phyloP scores from a whole-genome alignment of 345 rosid species.

The Angophora floribunda region DNA sequence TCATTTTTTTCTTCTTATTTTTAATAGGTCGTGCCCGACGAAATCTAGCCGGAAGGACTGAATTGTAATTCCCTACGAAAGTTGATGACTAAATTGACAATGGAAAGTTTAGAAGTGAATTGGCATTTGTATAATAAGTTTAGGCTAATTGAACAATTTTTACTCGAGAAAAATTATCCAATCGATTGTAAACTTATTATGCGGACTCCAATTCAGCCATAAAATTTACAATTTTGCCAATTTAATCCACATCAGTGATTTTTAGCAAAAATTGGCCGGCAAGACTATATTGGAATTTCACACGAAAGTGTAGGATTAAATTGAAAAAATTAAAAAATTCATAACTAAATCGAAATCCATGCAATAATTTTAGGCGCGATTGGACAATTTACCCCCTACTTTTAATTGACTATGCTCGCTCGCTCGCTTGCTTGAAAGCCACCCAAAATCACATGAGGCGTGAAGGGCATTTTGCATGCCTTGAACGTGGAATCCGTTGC shows the following conservation, averaged over 20 bases:
- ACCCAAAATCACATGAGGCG: not conserved
- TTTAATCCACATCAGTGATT: not conserved
- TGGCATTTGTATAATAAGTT: not conserved
- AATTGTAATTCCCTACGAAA: accelerated
- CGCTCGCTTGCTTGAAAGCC: not conserved
- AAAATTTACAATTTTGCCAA: too few relatives aligned
- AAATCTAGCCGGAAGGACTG: not conserved
- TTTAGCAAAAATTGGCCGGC: accelerated
- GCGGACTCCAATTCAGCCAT: too few relatives aligned
- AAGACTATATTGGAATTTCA: not conserved
- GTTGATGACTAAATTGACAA: not conserved
- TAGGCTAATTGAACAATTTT: not conserved
- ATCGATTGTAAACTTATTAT: too few relatives aligned
- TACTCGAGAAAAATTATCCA: too few relatives aligned
- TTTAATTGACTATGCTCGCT: not conserved
- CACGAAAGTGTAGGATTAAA: not conserved
- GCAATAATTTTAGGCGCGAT: too few relatives aligned
- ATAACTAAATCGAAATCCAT: not conserved
- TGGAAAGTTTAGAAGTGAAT: not conserved
- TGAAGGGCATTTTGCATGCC: not conserved
- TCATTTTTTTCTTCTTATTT: not conserved
- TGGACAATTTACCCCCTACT: not conserved
- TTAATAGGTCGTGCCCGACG: not conserved
- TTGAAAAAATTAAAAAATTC: accelerated
- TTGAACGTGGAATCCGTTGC: not conserved